These are phyloP conservation scores for Boletus insuetus DNA, from an alignment of 768 basidiomycete species.

Conservation along the genomic window DNA sequence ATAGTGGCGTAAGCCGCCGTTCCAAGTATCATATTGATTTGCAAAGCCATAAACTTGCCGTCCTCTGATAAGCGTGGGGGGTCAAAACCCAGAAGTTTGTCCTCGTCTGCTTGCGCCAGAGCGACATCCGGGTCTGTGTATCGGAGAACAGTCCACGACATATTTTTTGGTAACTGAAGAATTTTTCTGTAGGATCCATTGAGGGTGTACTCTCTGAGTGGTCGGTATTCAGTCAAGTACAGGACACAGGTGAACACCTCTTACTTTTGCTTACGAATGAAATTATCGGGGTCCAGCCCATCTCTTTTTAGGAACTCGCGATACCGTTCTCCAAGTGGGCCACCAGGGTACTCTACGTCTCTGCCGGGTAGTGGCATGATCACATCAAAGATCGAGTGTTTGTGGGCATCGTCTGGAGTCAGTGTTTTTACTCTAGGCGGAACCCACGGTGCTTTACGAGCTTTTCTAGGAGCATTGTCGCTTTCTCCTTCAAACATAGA, in stretches of 20 bases:
- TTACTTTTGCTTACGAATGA: slow-evolving; percentile 86
- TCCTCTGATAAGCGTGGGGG: slow-evolving; percentile 61
- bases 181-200: slow-evolving; percentile 93
- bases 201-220: slow-evolving; percentile 80
- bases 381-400: slow-evolving; percentile 90
- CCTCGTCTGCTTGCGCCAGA: slow-evolving; percentile 94
- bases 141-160: slow-evolving; percentile 77
- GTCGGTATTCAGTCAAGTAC: slow-evolving; percentile 8
- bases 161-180: slow-evolving; percentile 75
- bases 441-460: slow-evolving; percentile 46
- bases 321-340: slow-evolving; percentile 83
- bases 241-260: slow-evolving; percentile 18
- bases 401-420: slow-evolving; percentile 70
- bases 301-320: slow-evolving; percentile 77
- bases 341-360: slow-evolving; percentile 90
- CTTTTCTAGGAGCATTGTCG: slow-evolving; percentile 17
- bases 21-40: slow-evolving; percentile 80
- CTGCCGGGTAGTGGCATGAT: slow-evolving; percentile 97
- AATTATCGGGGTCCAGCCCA: slow-evolving; percentile 88
- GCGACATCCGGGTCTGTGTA: slow-evolving; percentile 95
- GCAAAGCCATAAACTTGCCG: slow-evolving; percentile 86
- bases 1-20: slow-evolving; percentile 97
- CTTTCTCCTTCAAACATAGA: slow-evolving; percentile 19
- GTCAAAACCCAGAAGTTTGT: slow-evolving; percentile 80
- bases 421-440: slow-evolving; percentile 74